Percentiles rank a stretch among this genome's conserved stretches.
phyloP scores from a whole-genome alignment of 306 rosid genomes.

The Ziziphus jujuba region DNA sequence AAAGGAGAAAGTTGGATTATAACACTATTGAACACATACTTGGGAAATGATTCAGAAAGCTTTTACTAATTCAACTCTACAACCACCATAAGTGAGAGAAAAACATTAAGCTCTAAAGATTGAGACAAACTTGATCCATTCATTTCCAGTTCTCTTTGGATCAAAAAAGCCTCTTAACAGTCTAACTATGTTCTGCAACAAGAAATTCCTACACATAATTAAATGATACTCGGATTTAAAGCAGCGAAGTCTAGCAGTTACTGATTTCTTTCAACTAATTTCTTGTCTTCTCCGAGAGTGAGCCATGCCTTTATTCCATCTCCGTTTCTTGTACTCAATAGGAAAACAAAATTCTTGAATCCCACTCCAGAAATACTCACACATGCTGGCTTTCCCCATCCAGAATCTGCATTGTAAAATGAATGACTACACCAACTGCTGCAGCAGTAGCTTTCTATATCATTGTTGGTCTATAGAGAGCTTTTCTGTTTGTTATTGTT shows the following conservation, averaged over 20 bases:
- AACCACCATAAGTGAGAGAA: too few species aligned
- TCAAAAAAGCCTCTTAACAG: too few species aligned
- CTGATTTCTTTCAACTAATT: not conserved
- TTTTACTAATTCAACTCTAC: too few species aligned
- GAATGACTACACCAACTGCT: slow-evolving; percentile 20
- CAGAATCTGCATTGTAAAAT: slow-evolving; percentile 24
- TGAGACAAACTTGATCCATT: too few species aligned
- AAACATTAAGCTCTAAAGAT: too few species aligned
- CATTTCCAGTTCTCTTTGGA: too few species aligned
- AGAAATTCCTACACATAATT: not conserved
- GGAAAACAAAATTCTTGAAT: slow-evolving; percentile 7
- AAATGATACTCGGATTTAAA: not conserved
- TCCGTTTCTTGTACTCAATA: slow-evolving; percentile 19
- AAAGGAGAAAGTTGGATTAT: too few species aligned
- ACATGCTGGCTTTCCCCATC: slow-evolving; percentile 36
- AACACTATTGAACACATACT: too few species aligned
- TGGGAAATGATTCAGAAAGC: too few species aligned
- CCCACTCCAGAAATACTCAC: slow-evolving; percentile 3
- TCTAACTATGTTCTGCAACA: too few species aligned
- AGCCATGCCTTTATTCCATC: slow-evolving; percentile 31
- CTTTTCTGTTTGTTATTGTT: too few species aligned
- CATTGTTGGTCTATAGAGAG: too few species aligned
- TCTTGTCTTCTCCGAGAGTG: slow-evolving; percentile 18
- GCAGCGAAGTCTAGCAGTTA: slow-evolving; percentile 29
- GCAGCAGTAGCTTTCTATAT: slow-evolving; percentile 14